Base-by-base conservation (phyloP, 257 asterid species). In the Solanum medicagineum region DNA sequence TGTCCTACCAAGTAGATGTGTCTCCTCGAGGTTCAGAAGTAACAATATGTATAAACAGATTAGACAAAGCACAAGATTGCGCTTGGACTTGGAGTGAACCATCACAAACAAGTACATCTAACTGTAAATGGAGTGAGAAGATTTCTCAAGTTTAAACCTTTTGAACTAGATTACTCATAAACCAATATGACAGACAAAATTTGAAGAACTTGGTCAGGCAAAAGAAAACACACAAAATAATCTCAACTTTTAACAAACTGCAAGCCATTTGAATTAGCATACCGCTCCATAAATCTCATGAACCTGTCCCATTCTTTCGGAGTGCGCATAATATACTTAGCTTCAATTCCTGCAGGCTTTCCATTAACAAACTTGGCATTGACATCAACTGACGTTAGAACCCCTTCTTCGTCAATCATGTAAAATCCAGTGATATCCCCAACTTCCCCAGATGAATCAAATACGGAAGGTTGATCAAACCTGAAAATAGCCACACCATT, bases 231-330 rank as follows among this genome's bases (percentile, higher is more conserved):
- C 70, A 86, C 70, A 62, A 60, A n/a, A 60, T 60, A 71, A 84
- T 71, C 57, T 95, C 91, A 95, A 53, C 87, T 96, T 79, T 95
- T 95, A 24, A 95, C 87, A 71, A 96, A 95, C 8, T 92, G 90
- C 88, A 95, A 86, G 26, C 98, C 98, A 54, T 93, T 95, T 14
- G 89, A 92, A 84, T 94, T 87, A 84, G 97, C 98, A 65, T 95
- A 95, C 51, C 98, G 87, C 89, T 96, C 97, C 98, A 95, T 96
- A 80, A 96, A 96, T 87, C 99, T 95, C 99, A 95, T 95, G 92
- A 95, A 96, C 91, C 99, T 87, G 88, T 95, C 99, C 98, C 98
- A 96, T 12, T 95, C 98, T 49, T 93, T 81, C 16, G 98, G 93
- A 54, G 95, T 87, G 32, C 98, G 90, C 98, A 94, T 95, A 63